Conservation (phyloP, 1,139 yeast species). For the Lodderomyces elongisporus region DNA sequence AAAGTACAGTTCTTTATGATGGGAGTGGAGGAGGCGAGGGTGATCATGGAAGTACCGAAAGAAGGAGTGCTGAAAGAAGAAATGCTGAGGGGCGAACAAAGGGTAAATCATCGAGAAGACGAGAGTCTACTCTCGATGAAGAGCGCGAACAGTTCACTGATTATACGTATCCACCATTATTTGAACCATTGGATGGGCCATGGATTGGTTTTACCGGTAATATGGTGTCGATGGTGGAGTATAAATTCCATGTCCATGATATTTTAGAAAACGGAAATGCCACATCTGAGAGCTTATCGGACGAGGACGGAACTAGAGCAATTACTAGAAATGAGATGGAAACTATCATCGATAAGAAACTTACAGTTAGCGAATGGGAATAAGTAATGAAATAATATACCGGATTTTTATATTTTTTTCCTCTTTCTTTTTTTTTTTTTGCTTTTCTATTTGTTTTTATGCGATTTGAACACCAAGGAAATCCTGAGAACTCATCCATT, state of each 20-base stretch:
- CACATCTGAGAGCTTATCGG: conserved; percentile 6
- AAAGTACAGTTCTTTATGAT: conserved; percentile 23
- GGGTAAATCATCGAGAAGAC: conserved; percentile 14
- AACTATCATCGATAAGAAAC: conserved; percentile 25
- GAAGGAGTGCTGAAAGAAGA: neutral
- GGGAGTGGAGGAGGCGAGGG: too few relatives aligned
- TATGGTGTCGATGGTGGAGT: conserved; percentile 38
- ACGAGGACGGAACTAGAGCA: conserved; percentile 16
- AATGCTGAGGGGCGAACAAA: neutral
- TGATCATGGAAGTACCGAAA: too few relatives aligned
- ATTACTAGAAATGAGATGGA: conserved; percentile 21
- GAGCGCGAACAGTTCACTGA: conserved; percentile 48
- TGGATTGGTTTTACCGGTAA: conserved; percentile 57
- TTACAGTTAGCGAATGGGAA: conserved; percentile 45
- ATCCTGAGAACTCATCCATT: too few relatives aligned
- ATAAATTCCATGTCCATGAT: conserved; percentile 12
- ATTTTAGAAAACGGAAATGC: conserved; percentile 8
- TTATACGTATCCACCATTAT: conserved; percentile 47
- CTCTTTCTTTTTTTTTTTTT: too few relatives aligned
- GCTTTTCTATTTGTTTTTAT: too few relatives aligned
- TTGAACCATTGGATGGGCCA: conserved; percentile 50
- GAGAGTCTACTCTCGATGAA: conserved; percentile 50
- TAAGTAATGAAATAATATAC: conserved; percentile 12
- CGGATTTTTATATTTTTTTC: too few relatives aligned
- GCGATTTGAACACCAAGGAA: too few relatives aligned